Percentiles rank a stretch among this genome's conserved stretches.
Evolutionary conservation across 306 rosid genomes (phyloP).

Genomic region (Dalbergia cultrata): DNA sequence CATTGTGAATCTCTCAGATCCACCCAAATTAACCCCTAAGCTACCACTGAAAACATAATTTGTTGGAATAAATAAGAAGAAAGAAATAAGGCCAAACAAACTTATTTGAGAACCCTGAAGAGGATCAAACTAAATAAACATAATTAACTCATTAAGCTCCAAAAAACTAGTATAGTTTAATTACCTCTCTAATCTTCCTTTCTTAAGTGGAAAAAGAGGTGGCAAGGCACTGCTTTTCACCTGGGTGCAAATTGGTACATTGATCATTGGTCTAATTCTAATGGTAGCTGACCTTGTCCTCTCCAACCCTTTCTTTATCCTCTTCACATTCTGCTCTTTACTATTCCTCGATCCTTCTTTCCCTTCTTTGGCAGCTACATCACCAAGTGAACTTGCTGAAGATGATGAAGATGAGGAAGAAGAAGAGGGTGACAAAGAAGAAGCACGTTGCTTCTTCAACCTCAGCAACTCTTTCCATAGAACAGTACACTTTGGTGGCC

Average conservation of each 20-base stretch:
- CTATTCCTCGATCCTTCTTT: constrained; percentile 58
- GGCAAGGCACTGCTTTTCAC: constrained; percentile 82
- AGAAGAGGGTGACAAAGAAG: constrained; percentile 81
- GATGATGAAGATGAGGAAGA: constrained; percentile 92
- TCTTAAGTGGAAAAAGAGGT: constrained; percentile 88
- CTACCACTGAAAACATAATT: constrained; percentile 54
- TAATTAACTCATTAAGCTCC: constrained; percentile 25
- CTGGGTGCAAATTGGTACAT: constrained; percentile 93
- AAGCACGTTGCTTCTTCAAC: constrained; percentile 95
- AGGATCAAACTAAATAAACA: constrained; percentile 40
- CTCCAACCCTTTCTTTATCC: constrained; percentile 86
- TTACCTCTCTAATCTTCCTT: constrained; percentile 84
- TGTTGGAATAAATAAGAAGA: constrained; percentile 33
- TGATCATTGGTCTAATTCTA: constrained; percentile 93
- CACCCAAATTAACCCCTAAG: constrained; percentile 64
- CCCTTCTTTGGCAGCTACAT: constrained; percentile 65
- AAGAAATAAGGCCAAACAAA: constrained; percentile 46
- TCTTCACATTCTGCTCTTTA: constrained; percentile 71
- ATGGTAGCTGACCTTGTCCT: constrained; percentile 93
- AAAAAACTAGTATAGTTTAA: constrained; percentile 14
- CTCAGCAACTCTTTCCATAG: constrained; percentile 95
- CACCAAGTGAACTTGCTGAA: constrained; percentile 78
- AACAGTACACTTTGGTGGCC: constrained; percentile 98
- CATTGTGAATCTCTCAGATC: constrained; percentile 72
- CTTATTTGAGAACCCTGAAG: constrained; percentile 54